Conservation (phyloP, 495 filamentous ascomycete genomes). For the Mycothermus thermophilus region DNA sequence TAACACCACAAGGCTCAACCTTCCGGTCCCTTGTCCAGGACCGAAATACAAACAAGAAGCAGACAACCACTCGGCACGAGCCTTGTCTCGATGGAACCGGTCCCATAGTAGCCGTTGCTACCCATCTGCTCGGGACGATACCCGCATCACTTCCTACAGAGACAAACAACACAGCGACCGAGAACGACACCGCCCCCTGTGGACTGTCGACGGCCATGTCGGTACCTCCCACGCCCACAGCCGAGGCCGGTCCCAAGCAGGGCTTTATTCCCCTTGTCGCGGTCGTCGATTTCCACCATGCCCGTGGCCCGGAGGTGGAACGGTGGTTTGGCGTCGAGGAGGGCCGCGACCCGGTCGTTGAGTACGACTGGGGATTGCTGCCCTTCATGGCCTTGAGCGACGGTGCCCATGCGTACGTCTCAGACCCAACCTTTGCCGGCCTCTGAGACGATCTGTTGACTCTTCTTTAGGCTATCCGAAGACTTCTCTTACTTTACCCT, state of each 20-base stretch:
- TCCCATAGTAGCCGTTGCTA: too few species aligned
- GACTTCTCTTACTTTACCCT: constrained; percentile 99
- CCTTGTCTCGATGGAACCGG: too few species aligned
- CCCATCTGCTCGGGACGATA: too few species aligned
- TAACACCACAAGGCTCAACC: too few species aligned
- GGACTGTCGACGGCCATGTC: background rate
- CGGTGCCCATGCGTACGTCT: constrained; percentile 80
- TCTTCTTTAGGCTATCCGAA: constrained; percentile 53
- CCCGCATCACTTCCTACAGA: too few species aligned
- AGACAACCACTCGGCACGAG: too few species aligned
- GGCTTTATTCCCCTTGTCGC: constrained; percentile 54
- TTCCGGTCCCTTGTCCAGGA: too few species aligned
- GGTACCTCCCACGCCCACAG: background rate
- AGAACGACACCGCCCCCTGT: too few species aligned
- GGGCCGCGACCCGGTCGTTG: constrained; percentile 61
- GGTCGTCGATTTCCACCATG: constrained; percentile 96
- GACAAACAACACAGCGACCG: too few species aligned
- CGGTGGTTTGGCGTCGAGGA: constrained; percentile 72
- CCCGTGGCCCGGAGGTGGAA: constrained; percentile 89
- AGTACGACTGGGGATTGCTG: constrained; percentile 84
- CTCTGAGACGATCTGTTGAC: background rate
- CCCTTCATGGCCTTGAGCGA: constrained; percentile 98
- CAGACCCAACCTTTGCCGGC: background rate
- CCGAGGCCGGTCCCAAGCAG: background rate
- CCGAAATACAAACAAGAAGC: too few species aligned